Base-by-base conservation (phyloP, 2,329 filamentous ascomycete species). In the Ramichloridium luteum region DNA sequence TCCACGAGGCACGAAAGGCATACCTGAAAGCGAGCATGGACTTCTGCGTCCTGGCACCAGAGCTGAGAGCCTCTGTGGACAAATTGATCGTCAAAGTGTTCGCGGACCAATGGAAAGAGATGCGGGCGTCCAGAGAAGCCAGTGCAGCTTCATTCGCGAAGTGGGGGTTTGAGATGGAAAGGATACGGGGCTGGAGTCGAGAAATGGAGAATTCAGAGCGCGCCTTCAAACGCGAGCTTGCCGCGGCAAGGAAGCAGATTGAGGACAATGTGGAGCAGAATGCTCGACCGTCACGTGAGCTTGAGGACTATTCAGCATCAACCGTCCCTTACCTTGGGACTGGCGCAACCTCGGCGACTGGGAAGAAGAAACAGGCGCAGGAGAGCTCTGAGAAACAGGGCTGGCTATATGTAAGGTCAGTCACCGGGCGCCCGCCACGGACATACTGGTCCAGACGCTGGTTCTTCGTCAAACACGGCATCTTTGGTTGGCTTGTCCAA, bases 401-500 rank as follows among this genome's bases (percentile, higher is more conserved):
- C 3, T 98, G 90, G 90, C 62, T 98, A 2, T 93, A 86, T 54
- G 56, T 93, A 45, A 72, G 84, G 31, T 81, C 77, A 1, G 63
- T 86, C 5, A 77, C 81, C 2, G 86, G 85, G 20, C 96, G 94
- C 55, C 88, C 88, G 1, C 81, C 85, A 10, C 70, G 88, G 39
- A 84, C 85, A n/a, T 71, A 74, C 25, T 98, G 90, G 90, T 71
- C 84, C 15, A 73, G 84, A 37, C 72, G 88, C 32, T 98, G 90
- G 90, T 93, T 90, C 51, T 96, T 93, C 55, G 79, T 93, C 46
- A 86, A 88, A 42, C 79, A 93, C 50, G 88, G 90, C 23, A 90
- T 96, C 36, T 96, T 98, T 56, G 90, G 90, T 13, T 96, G 85
- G 75, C 67, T 98, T 4, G 72, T 90, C 13, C 85, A 92, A 48